A percentile compares a stretch with the other conserved stretches of the same genome.
These are phyloP conservation scores for Chalciporus piperatus DNA, from an alignment of 768 basidiomycete species.

Conservation along the genomic window DNA sequence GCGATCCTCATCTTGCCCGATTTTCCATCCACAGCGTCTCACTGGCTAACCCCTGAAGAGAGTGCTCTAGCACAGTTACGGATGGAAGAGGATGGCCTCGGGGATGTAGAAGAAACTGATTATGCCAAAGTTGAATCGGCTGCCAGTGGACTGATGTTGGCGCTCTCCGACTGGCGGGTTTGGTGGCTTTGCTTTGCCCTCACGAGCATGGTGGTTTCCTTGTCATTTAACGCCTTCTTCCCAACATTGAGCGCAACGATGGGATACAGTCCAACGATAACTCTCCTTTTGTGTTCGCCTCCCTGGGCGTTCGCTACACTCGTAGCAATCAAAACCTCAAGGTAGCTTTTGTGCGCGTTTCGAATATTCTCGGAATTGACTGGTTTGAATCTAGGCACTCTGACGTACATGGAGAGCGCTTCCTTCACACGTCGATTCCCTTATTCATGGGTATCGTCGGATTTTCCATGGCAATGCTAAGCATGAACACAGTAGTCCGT, in stretches of 20 bases:
- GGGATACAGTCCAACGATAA: constrained; percentile 61
- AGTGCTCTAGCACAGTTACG: constrained; percentile 53
- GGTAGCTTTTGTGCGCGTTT: constrained; percentile 32
- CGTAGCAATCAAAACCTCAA: constrained; percentile 50
- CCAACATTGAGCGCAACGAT: constrained; percentile 74
- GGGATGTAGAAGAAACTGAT: constrained; percentile 47
- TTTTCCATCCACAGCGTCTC: constrained; percentile 57
- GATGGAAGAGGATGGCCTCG: constrained; percentile 64
- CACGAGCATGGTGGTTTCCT: constrained; percentile 51
- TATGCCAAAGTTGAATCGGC: constrained; percentile 26
- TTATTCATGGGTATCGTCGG: constrained; percentile 62
- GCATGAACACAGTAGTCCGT: constrained; percentile 58
- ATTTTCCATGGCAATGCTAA: constrained; percentile 62
- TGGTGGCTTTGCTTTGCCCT: constrained; percentile 75
- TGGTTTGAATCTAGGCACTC: constrained; percentile 50
- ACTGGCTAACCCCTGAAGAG: constrained; percentile 62
- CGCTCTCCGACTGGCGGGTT: constrained; percentile 76
- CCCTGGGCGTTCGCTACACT: constrained; percentile 68
- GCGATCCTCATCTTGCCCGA: constrained; percentile 71
- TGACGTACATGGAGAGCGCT: constrained; percentile 68
- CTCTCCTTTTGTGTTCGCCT: constrained; percentile 66
- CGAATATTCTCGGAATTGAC: not conserved
- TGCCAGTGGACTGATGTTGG: constrained; percentile 51
- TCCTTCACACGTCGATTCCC: constrained; percentile 57
- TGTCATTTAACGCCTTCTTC: constrained; percentile 81